A percentile compares a stretch with the other conserved stretches of the same genome.
Evolutionary conservation across 2,329 filamentous ascomycete genomes (phyloP).

Genomic region (Clarireedia hainanense): DNA sequence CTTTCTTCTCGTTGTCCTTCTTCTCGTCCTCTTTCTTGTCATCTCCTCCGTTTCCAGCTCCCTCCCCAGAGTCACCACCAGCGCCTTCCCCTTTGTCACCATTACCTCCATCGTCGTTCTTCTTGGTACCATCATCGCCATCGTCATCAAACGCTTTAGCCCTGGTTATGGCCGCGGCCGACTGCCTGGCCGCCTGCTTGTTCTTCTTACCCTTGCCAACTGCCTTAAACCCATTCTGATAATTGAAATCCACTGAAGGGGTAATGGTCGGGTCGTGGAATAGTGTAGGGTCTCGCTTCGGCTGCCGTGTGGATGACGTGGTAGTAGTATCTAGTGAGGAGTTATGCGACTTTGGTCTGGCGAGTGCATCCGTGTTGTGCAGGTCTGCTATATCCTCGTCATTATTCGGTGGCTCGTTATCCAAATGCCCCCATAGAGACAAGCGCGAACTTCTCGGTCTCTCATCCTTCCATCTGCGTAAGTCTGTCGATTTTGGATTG

Average conservation of each 20-base stretch:
- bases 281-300: slow-evolving; percentile 27
- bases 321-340: slow-evolving; percentile 9
- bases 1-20: slow-evolving; percentile 48
- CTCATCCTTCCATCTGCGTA: slow-evolving; percentile 18
- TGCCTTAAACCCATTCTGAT: slow-evolving; percentile 45
- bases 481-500: slow-evolving; percentile 23
- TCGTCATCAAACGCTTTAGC: slow-evolving; percentile 44
- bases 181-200: slow-evolving; percentile 35
- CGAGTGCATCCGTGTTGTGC: slow-evolving; percentile 24
- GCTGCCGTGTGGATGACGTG: slow-evolving; percentile 17
- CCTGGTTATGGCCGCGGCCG: slow-evolving; percentile 25
- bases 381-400: slow-evolving; percentile 11
- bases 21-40: slow-evolving; percentile 35
- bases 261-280: slow-evolving; percentile 40
- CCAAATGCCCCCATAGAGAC: slow-evolving; percentile 13
- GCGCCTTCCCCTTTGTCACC: slow-evolving; percentile 28
- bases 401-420: slow-evolving; percentile 5
- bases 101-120: slow-evolving; percentile 33
- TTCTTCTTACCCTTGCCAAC: slow-evolving; percentile 42
- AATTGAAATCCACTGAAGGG: slow-evolving; percentile 49
- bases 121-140: slow-evolving; percentile 39
- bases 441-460: slow-evolving; percentile 19
- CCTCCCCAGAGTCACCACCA: slow-evolving; percentile 30
- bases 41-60: slow-evolving; percentile 30
- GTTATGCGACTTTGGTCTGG: slow-evolving; percentile 19